Evolutionary conservation across 805 yeast genomes (phyloP).

Genomic region (Pichia phayaonensis): DNA sequence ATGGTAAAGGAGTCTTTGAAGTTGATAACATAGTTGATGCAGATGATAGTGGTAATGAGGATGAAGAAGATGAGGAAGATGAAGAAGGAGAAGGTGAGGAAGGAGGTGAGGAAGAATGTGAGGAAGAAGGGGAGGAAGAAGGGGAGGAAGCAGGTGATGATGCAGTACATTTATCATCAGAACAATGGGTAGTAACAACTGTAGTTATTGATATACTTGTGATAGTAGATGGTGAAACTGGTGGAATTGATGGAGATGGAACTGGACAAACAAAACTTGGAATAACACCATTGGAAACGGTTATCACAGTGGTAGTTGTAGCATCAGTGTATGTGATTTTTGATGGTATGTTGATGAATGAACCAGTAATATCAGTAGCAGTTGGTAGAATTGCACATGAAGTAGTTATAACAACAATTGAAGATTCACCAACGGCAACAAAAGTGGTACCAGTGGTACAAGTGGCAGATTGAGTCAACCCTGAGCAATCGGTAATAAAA

Average conservation of each 20-base stretch:
- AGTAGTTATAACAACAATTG: slow-evolving; percentile 2
- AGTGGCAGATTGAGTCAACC: neutral
- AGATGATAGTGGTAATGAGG: neutral
- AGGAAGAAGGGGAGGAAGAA: neutral
- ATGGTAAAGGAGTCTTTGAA: neutral
- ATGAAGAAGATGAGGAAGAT: neutral
- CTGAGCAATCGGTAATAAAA: slow-evolving; percentile 1
- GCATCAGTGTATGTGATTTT: neutral
- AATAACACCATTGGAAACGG: slow-evolving; percentile 2
- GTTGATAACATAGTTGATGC: neutral
- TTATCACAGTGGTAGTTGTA: neutral
- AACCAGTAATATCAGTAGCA: slow-evolving; percentile 2
- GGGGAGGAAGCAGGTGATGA: slow-evolving; percentile 1
- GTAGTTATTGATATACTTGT: neutral
- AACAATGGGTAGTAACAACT: neutral
- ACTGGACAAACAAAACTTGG: slow-evolving; percentile 6
- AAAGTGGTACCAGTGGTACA: slow-evolving; percentile 4
- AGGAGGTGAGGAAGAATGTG: neutral
- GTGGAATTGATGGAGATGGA: slow-evolving; percentile 2
- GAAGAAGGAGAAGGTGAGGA: slow-evolving; percentile 5
- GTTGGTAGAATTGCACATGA: slow-evolving; percentile 5
- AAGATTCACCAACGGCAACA: neutral
- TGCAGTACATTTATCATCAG: neutral
- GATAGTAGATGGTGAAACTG: neutral
- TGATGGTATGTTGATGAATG: slow-evolving; percentile 1